Conservation (phyloP, 2,329 filamentous ascomycete species). For the Talaromyces sp. region DNA sequence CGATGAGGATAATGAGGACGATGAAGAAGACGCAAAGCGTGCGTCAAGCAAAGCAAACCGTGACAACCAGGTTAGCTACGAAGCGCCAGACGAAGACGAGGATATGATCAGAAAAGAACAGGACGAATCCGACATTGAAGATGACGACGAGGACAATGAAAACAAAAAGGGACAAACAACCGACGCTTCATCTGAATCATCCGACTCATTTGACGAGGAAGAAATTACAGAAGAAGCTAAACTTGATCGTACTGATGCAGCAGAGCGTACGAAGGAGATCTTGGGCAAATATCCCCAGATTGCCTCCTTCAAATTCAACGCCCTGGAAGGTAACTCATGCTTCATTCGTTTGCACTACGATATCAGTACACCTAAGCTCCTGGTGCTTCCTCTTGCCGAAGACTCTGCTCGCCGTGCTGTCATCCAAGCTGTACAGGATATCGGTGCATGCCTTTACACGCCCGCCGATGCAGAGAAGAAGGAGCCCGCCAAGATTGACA, state of each 20-base stretch:
- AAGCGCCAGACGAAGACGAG: slow-evolving; percentile 89
- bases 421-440: slow-evolving; percentile 78
- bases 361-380: slow-evolving; percentile 75
- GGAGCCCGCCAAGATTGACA: slow-evolving; percentile 59
- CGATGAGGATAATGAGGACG: slow-evolving; percentile 65
- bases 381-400: slow-evolving; percentile 90
- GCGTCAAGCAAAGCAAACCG: slow-evolving; percentile 66
- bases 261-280: slow-evolving; percentile 61
- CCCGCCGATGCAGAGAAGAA: slow-evolving; percentile 56
- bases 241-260: slow-evolving; percentile 40
- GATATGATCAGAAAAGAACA: slow-evolving; percentile 68
- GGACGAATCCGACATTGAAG: slow-evolving; percentile 56
- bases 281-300: slow-evolving; percentile 64
- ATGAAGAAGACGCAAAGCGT: slow-evolving; percentile 67
- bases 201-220: slow-evolving; percentile 46
- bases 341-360: slow-evolving; percentile 80
- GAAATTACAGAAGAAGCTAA: slow-evolving; percentile 45
- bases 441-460: slow-evolving; percentile 68
- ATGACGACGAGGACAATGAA: slow-evolving; percentile 16
- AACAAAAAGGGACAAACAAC: slow-evolving; percentile 24
- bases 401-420: slow-evolving; percentile 72
- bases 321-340: slow-evolving; percentile 68
- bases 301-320: slow-evolving; percentile 75
- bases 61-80: slow-evolving; percentile 80
- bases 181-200: background rate